Percentiles rank a stretch among this genome's conserved stretches.
phyloP scores from a whole-genome alignment of 1,284 basidiomycete species.

The Marasmius oreades region DNA sequence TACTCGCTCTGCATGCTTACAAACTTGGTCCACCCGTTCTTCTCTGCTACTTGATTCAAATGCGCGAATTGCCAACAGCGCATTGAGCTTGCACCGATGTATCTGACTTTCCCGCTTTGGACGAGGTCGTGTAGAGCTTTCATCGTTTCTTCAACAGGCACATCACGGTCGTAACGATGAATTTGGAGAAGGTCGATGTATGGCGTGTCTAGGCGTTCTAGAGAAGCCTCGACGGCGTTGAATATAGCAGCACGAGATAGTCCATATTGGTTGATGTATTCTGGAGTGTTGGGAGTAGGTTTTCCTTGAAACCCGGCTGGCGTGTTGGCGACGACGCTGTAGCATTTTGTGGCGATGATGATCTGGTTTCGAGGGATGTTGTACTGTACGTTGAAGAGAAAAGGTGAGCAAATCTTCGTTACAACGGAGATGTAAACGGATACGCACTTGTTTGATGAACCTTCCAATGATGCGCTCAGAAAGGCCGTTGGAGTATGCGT shows the following conservation, averaged over 20 bases:
- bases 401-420: conserved; percentile 43
- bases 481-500: conserved; percentile 19
- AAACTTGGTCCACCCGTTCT: conserved; percentile 26
- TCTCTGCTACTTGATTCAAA: conserved; percentile 20
- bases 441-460: conserved; percentile 21
- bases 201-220: conserved; percentile 29
- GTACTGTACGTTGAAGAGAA: conserved; percentile 38
- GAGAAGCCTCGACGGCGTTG: conserved; percentile 31
- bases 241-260: conserved; percentile 35
- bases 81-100: conserved; percentile 37
- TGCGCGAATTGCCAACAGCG: conserved; percentile 29
- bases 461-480: conserved; percentile 17
- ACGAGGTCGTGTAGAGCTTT: conserved; percentile 40
- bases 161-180: conserved; percentile 33
- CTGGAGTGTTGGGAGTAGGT: conserved; percentile 14
- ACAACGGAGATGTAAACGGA: conserved; percentile 34
- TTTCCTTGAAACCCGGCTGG: neutral
- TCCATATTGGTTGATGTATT: conserved; percentile 35
- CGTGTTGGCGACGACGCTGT: conserved; percentile 16
- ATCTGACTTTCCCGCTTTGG: conserved; percentile 34
- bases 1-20: conserved; percentile 36
- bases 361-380: conserved; percentile 55
- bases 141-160: conserved; percentile 38
- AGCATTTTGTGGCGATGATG: conserved; percentile 42
- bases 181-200: conserved; percentile 37